Conservation (phyloP, 169 alveolate species). For the Cyclospora cayetanensis region DNA sequence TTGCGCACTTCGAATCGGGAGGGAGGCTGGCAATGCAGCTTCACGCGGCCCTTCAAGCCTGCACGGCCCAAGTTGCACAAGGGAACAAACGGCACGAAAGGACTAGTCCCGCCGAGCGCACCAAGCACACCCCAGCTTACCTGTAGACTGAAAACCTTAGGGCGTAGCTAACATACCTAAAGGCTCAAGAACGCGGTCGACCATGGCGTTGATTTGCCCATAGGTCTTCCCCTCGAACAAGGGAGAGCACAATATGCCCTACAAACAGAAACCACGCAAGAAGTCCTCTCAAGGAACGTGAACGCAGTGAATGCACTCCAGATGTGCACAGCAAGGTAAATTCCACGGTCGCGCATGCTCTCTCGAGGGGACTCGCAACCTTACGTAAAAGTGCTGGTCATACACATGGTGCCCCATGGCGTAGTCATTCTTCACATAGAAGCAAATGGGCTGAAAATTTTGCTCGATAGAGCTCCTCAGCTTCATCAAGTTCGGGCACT, state of each 20-base stretch:
- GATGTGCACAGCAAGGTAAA: no score
- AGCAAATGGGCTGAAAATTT: constrained; percentile 87
- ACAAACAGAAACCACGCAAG: not conserved
- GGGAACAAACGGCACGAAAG: not conserved
- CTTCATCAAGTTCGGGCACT: constrained; percentile 66
- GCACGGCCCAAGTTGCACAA: not conserved
- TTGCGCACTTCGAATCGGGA: constrained; percentile 47
- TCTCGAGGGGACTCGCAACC: no score
- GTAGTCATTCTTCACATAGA: constrained; percentile 85
- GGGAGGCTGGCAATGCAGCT: constrained; percentile 65
- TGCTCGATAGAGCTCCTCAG: constrained; percentile 67
- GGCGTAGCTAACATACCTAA: constrained; percentile 75
- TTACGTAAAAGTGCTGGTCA: constrained; percentile 71
- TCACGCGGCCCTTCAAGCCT: constrained; percentile 63
- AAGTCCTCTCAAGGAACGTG: no score
- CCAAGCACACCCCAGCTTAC: not conserved
- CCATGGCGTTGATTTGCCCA: constrained; percentile 85
- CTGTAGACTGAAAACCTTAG: not conserved
- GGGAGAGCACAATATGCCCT: constrained; percentile 91
- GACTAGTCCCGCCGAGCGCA: not conserved
- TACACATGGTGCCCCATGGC: constrained; percentile 85
- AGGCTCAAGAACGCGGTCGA: constrained; percentile 81
- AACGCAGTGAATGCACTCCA: no score
- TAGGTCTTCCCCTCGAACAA: constrained; percentile 88
- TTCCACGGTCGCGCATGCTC: no score